Conservation (phyloP, 768 basidiomycete genomes). For the Mycena maculata region DNA sequence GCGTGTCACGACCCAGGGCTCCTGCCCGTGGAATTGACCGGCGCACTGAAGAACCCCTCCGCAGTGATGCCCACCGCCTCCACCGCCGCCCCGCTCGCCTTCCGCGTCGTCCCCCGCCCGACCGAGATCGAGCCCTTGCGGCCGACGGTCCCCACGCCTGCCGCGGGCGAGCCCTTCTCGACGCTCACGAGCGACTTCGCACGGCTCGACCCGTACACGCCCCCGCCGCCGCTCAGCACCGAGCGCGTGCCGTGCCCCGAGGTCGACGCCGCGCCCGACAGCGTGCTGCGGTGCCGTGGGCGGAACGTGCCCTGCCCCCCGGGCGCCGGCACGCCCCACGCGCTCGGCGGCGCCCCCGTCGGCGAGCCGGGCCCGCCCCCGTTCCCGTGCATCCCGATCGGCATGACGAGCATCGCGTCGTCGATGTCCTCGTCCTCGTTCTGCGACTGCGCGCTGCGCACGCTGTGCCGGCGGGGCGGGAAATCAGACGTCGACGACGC, state of each 20-base stretch:
- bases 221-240: slow-evolving; percentile 35
- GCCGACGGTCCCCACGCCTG: slow-evolving; percentile 45
- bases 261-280: slow-evolving; percentile 42
- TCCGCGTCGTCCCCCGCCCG: slow-evolving; percentile 70
- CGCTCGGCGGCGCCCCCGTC: slow-evolving; percentile 47
- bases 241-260: slow-evolving; percentile 35
- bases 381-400: slow-evolving; percentile 65
- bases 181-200: slow-evolving; percentile 74
- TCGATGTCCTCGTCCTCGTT: slow-evolving; percentile 82
- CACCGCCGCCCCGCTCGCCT: slow-evolving; percentile 77
- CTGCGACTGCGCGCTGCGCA: slow-evolving; percentile 31
- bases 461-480: slow-evolving; percentile 38
- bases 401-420: slow-evolving; percentile 81
- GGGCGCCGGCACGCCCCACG: slow-evolving; percentile 45
- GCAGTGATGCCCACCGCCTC: slow-evolving; percentile 83
- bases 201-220: slow-evolving; percentile 48
- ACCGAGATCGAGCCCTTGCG: slow-evolving; percentile 72
- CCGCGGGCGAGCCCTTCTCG: slow-evolving; percentile 55
- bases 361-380: slow-evolving; percentile 19
- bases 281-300: slow-evolving; percentile 55
- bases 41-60: slow-evolving; percentile 79
- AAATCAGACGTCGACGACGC: slow-evolving; percentile 6
- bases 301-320: slow-evolving; percentile 43
- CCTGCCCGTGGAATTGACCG: slow-evolving; percentile 38
- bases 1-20: slow-evolving; percentile 15